Percentiles rank a stretch among this genome's conserved stretches.
Evolutionary conservation across 192 early-diverging fungal genomes (phyloP).

Genomic region (Gonapodya sp.): DNA sequence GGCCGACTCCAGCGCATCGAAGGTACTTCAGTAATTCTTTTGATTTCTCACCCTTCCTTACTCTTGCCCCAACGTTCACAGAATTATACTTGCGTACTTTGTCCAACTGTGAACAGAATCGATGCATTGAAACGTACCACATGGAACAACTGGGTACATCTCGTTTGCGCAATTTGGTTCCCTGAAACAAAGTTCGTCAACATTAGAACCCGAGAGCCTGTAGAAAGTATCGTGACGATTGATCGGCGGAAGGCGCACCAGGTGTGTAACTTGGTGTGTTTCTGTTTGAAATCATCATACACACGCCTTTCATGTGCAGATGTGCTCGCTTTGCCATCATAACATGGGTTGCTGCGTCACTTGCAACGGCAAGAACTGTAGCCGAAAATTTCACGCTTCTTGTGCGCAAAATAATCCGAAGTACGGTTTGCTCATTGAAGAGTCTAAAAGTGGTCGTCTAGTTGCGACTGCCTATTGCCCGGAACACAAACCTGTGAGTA

Average conservation of each 20-base stretch:
- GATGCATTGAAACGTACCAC: slow-evolving; percentile 1
- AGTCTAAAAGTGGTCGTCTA: not conserved
- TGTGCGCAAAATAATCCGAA: not conserved
- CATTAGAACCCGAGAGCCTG: not conserved
- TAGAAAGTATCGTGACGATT: not conserved
- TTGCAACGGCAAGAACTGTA: not conserved
- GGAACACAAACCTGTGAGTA: slow-evolving; percentile 6
- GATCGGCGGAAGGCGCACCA: not conserved
- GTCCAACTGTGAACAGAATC: not conserved
- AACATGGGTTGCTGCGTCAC: not conserved
- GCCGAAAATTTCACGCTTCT: not conserved
- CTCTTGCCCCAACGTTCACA: not conserved
- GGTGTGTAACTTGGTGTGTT: too few relatives aligned
- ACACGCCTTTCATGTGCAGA: not conserved
- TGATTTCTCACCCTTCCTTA: not conserved
- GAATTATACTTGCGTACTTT: not conserved
- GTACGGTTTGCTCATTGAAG: not conserved
- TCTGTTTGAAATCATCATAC: not conserved
- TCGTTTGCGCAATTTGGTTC: slow-evolving; percentile 2
- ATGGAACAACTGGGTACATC: not conserved
- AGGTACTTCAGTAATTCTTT: not conserved
- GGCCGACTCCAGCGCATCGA: not conserved
- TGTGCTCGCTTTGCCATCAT: not conserved
- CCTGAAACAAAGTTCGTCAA: not conserved
- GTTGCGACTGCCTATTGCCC: not conserved